Conservation (phyloP, 2,329 filamentous ascomycete genomes). For the Ophiocordyceps camponoti-floridani region DNA sequence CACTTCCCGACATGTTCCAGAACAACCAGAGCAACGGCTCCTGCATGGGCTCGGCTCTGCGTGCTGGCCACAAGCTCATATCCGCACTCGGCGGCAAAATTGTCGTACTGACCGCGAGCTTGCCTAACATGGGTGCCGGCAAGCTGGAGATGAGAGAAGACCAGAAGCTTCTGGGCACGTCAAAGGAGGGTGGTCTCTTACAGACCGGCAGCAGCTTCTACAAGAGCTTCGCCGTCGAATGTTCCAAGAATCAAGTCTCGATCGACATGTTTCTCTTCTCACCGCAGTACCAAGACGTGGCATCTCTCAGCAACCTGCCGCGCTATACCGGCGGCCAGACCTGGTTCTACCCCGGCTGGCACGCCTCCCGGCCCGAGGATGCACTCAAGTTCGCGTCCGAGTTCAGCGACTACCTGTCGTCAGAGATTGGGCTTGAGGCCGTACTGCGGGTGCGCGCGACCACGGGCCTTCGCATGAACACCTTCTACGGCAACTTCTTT, state of each 20-base stretch:
- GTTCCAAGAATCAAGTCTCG: slow-evolving; percentile 95
- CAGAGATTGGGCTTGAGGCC: slow-evolving; percentile 89
- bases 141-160: slow-evolving; percentile 89
- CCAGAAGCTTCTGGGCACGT: slow-evolving; percentile 87
- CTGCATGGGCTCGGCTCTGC: slow-evolving; percentile 87
- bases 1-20: slow-evolving; percentile 92
- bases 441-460: slow-evolving; percentile 90
- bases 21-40: slow-evolving; percentile 78
- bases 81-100: slow-evolving; percentile 90
- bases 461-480: slow-evolving; percentile 87
- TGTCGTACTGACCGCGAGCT: slow-evolving; percentile 70
- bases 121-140: slow-evolving; percentile 80
- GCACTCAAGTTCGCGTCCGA: slow-evolving; percentile 96
- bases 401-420: slow-evolving; percentile 91
- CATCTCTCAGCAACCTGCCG: slow-evolving; percentile 85
- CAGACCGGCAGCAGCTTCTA: slow-evolving; percentile 95
- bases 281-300: slow-evolving; percentile 92
- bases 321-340: slow-evolving; percentile 95
- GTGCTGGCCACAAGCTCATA: slow-evolving; percentile 90
- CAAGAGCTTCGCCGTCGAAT: slow-evolving; percentile 97
- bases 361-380: slow-evolving; percentile 81
- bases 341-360: slow-evolving; percentile 97
- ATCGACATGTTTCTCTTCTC: slow-evolving; percentile 98
- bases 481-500: slow-evolving; percentile 99
- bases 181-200: slow-evolving; percentile 71